Evolutionary conservation across 805 yeast species (phyloP).

Genomic region (Wickerhamiella slavikovae): DNA sequence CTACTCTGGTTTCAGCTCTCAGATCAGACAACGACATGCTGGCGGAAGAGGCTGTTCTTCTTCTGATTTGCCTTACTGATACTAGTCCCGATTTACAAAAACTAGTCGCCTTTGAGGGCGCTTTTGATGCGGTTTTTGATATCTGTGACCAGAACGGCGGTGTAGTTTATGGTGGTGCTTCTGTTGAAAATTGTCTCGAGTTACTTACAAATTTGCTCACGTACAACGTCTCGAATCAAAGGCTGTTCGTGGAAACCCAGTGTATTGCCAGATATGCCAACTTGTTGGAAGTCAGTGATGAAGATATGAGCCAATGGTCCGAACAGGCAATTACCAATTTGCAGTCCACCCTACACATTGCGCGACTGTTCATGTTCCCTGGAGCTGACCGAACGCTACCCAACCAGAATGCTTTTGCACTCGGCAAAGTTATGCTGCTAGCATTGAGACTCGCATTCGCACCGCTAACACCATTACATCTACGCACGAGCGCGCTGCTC

Average conservation of each 20-base stretch:
- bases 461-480: constrained; percentile 36
- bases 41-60: constrained; percentile 60
- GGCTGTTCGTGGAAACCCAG: constrained; percentile 66
- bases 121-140: constrained; percentile 63
- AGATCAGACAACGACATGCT: constrained; percentile 63
- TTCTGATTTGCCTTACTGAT: constrained; percentile 66
- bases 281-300: constrained; percentile 40
- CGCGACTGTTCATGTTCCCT: constrained; percentile 48
- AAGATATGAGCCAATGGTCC: constrained; percentile 37
- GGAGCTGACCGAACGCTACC: constrained; percentile 42
- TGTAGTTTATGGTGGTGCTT: constrained; percentile 68
- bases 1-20: constrained; percentile 43
- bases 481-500: constrained; percentile 48
- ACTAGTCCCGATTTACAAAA: constrained; percentile 77
- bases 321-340: constrained; percentile 54
- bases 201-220: constrained; percentile 50
- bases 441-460: constrained; percentile 52
- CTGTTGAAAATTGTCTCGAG: constrained; percentile 79
- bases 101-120: constrained; percentile 82
- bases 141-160: constrained; percentile 80
- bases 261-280: constrained; percentile 45
- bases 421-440: constrained; percentile 41
- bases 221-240: constrained; percentile 80
- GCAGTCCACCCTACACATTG: constrained; percentile 46
- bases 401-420: constrained; percentile 41